Evolutionary conservation across 176 grass and related monocot species (phyloP).

Genomic region (Stipa capillata): DNA sequence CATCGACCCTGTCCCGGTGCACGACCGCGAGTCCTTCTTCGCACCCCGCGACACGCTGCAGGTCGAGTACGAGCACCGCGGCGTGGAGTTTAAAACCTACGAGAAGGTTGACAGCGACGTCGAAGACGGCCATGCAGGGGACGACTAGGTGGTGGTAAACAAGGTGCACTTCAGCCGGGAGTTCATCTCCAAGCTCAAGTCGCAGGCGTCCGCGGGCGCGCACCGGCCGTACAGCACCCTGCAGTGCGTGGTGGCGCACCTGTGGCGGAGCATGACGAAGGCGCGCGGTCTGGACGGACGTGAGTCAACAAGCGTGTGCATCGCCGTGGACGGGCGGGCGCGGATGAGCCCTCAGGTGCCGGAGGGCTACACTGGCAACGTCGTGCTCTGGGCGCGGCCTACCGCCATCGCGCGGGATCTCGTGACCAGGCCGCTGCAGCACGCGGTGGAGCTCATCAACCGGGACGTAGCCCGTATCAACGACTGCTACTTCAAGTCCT

Average conservation of each 20-base stretch:
- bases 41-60: not conserved
- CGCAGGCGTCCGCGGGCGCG: not conserved
- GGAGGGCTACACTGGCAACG: constrained; percentile 10
- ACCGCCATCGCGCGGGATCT: not conserved
- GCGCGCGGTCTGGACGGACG: constrained; percentile 6
- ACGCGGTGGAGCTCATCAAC: constrained; percentile 21
- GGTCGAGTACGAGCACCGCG: constrained; percentile 22
- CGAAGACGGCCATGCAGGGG: not conserved
- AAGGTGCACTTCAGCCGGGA: constrained; percentile 17
- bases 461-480: constrained; percentile 6
- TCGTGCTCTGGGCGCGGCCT: constrained; percentile 22
- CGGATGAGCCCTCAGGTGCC: constrained; percentile 14
- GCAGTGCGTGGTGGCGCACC: constrained; percentile 23
- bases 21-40: constrained; percentile 21
- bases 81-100: constrained; percentile 21
- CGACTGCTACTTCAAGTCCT: constrained; percentile 28
- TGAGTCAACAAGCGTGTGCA: constrained; percentile 4
- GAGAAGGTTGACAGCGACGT: not conserved
- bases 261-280: constrained; percentile 19
- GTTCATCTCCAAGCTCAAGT: constrained; percentile 20
- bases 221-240: constrained; percentile 18
- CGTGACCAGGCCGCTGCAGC: not conserved
- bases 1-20: constrained; percentile 1
- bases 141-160: constrained; percentile 6
- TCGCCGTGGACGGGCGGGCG: constrained; percentile 16